Evolutionary conservation across 1,139 yeast genomes (phyloP), one percentile per base, ranked within the genome.

Genomic region (Spencermartinsiella ligniputridi): DNA sequence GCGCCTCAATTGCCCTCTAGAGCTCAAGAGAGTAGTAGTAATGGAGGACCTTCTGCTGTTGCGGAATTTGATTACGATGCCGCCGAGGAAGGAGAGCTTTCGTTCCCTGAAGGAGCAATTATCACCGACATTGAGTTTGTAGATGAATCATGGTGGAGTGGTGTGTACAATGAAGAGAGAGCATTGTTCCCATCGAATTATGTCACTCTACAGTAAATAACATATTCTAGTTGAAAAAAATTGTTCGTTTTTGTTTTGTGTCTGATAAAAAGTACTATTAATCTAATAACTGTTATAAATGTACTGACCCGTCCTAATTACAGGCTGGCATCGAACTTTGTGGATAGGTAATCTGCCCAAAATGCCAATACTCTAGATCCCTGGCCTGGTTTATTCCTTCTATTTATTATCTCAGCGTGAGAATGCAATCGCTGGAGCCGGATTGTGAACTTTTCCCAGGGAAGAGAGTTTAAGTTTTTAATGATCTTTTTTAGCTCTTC

Each of bases 91-190:
- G 92, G 90, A 58, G 98, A 92, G 67, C 72, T 92, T 48, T 76
- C 81, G 2, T 87, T 87, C 64, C 76, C 71, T 27, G 96, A 87
- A 61, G 95, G 94, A 41, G 97, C 88, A 54, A 57, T 73, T 50
- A 88, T 92, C 53, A 69, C 80, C 17, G 86, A 88, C 50, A 85
- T 92, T 51, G 95, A 88, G 54, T 84, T 87, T 64, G 85, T 86
- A 13, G 96, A 89, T 56, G 96, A 87, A 41, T 96, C 88, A 60
- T 92, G 98, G 98, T 92, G 97, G 97, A 73, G 83, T 47, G 98
- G 98, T 40, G 81, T 81, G 55, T 68, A 79, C 48, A 67, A 80
- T 35, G 96, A 96, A 36, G 84, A 80, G 53, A 74, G 77, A 52
- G 95, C 95, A 46, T 72, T 92, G 46, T 89, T 92, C 81, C 98